A percentile compares a stretch with the other conserved stretches of the same genome.
These are phyloP conservation scores for Stentor roeselii DNA, from an alignment of 73 alveolate species.

Conservation along the genomic window DNA sequence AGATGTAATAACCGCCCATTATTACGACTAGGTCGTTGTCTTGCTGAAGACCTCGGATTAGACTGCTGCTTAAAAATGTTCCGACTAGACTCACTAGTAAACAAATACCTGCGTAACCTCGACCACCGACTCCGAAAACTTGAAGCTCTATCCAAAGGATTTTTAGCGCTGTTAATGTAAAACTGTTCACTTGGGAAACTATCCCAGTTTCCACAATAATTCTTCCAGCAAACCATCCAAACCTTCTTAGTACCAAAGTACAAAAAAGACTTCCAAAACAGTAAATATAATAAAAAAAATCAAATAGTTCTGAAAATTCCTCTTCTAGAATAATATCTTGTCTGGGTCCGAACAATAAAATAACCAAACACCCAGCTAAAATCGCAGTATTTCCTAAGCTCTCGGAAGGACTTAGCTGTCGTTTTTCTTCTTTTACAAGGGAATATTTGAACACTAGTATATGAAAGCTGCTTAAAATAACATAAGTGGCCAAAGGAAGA, in stretches of 20 bases:
- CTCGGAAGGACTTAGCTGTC: background rate
- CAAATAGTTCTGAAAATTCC: background rate
- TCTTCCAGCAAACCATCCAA: slow-evolving; percentile 4
- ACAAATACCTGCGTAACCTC: background rate
- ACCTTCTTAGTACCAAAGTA: background rate
- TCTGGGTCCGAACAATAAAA: background rate
- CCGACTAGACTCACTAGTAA: background rate
- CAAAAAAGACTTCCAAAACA: background rate
- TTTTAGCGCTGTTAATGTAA: background rate
- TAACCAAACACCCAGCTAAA: background rate
- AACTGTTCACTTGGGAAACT: background rate
- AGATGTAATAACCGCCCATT: background rate
- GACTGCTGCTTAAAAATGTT: background rate
- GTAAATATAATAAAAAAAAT: too few relatives aligned
- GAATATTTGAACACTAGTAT: background rate
- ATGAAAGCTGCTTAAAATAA: background rate
- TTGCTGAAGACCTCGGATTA: too few relatives aligned
- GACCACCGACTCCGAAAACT: background rate
- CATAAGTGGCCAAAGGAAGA: background rate
- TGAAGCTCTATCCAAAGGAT: background rate
- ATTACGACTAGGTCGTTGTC: background rate
- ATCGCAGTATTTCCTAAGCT: background rate
- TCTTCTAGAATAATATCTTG: background rate
- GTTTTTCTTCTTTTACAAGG: background rate
- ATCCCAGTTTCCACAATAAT: background rate